These are phyloP conservation scores for Clavulina sp. DNA, from an alignment of 768 basidiomycete species.

Conservation along the genomic window DNA sequence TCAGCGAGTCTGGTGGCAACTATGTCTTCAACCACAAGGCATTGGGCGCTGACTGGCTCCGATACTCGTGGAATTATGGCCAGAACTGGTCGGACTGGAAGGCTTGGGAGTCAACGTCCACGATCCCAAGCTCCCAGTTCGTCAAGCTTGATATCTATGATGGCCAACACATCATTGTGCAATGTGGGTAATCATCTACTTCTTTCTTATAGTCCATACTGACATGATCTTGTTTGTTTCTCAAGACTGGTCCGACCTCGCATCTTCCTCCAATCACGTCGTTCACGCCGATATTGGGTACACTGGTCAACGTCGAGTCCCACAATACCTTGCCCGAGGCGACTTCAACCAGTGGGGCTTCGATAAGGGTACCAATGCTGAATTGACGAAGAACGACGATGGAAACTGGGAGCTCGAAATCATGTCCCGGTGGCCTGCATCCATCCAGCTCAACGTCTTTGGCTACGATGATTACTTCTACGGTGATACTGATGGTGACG, in stretches of 20 bases:
- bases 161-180: constrained; percentile 74
- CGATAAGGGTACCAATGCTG: constrained; percentile 58
- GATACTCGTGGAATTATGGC: constrained; percentile 78
- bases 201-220: neutral
- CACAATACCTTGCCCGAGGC: constrained; percentile 75
- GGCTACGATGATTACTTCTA: constrained; percentile 86
- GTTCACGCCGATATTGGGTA: constrained; percentile 64
- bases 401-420: constrained; percentile 74
- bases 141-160: constrained; percentile 40
- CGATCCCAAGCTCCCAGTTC: constrained; percentile 43
- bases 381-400: constrained; percentile 46
- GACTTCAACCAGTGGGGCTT: constrained; percentile 87
- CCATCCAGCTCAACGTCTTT: constrained; percentile 79
- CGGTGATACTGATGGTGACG: constrained; percentile 76
- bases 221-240: constrained; percentile 2
- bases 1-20: constrained; percentile 35
- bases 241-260: constrained; percentile 60
- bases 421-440: constrained; percentile 82
- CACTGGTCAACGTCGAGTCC: constrained; percentile 49
- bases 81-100: constrained; percentile 70
- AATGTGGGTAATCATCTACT: constrained; percentile 39
- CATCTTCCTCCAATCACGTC: constrained; percentile 43
- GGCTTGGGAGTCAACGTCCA: constrained; percentile 56
- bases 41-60: constrained; percentile 69
- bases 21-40: constrained; percentile 72